These are phyloP conservation scores for Hyaloperonospora arabidopsidis DNA, from an alignment of 352 stramenopile species.

Conservation along the genomic window DNA sequence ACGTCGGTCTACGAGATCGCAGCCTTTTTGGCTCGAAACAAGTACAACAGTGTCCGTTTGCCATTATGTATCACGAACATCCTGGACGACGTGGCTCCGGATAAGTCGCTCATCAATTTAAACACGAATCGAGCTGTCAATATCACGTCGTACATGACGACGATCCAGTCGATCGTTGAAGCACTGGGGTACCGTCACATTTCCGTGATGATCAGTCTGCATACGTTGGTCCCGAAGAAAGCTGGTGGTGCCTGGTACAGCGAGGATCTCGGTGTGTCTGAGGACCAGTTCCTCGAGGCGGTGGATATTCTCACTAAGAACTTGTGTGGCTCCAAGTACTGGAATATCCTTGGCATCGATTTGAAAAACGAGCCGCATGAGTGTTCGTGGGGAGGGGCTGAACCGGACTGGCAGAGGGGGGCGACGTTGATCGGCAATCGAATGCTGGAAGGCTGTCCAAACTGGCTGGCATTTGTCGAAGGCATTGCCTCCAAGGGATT, in stretches of 20 bases:
- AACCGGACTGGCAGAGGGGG: constrained; percentile 48
- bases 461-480: constrained; percentile 66
- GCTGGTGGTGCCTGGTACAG: constrained; percentile 58
- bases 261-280: constrained; percentile 32
- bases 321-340: constrained; percentile 47
- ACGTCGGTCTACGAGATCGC: constrained; percentile 61
- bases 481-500: constrained; percentile 43
- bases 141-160: constrained; percentile 59
- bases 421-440: constrained; percentile 51
- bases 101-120: constrained; percentile 51
- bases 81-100: constrained; percentile 32
- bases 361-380: constrained; percentile 68
- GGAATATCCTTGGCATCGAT: constrained; percentile 65
- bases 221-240: constrained; percentile 40
- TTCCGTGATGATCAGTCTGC: constrained; percentile 60
- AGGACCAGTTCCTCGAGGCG: constrained; percentile 49
- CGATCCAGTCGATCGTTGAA: constrained; percentile 48
- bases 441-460: constrained; percentile 55
- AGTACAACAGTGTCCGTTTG: constrained; percentile 63
- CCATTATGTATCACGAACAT: constrained; percentile 52
- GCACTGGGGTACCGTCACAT: constrained; percentile 56
- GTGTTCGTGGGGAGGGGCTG: constrained; percentile 36
- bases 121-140: constrained; percentile 63
- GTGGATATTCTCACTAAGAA: constrained; percentile 53
- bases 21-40: constrained; percentile 55